Conservation (phyloP, 441 rosid species). For the Populus trichocarpa region DNA sequence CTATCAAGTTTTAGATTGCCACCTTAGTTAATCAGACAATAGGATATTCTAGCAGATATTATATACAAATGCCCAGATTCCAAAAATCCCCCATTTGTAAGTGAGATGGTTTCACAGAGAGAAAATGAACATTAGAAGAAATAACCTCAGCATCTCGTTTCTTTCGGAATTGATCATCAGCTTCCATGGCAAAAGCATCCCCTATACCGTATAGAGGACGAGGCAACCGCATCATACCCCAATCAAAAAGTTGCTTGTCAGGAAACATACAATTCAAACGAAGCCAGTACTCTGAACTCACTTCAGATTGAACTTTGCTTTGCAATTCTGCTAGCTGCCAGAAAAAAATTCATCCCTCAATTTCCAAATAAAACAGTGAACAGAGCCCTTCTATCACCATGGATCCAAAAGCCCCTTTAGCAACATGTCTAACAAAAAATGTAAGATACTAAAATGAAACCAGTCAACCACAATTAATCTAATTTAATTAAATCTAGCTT, state of each 20-base stretch:
- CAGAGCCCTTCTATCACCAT: conserved; percentile 3
- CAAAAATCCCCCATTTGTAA: conserved; percentile 6
- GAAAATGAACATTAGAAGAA: conserved; percentile 6
- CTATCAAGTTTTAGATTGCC: neutral
- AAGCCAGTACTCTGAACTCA: conserved; percentile 89
- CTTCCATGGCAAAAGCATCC: conserved; percentile 83
- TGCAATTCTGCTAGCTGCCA: conserved; percentile 84
- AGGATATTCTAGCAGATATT: conserved; percentile 1
- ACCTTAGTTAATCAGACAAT: neutral
- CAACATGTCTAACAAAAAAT: neutral
- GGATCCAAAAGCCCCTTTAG: conserved; percentile 12
- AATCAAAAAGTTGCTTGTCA: conserved; percentile 78
- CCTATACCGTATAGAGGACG: conserved; percentile 85
- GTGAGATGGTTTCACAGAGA: neutral
- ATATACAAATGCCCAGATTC: conserved; percentile 8
- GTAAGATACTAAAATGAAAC: conserved; percentile 11
- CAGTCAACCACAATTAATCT: neutral
- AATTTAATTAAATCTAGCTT: neutral
- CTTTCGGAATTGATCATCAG: conserved; percentile 88
- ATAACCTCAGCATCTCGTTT: conserved; percentile 95
- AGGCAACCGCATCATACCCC: conserved; percentile 92
- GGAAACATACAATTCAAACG: conserved; percentile 66
- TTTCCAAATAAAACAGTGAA: conserved; percentile 11
- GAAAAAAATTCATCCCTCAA: conserved; percentile 32
- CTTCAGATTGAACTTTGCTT: conserved; percentile 65